Evolutionary conservation across 176 grass and related monocot genomes (phyloP).

Genomic region (Paspalum vaginatum): DNA sequence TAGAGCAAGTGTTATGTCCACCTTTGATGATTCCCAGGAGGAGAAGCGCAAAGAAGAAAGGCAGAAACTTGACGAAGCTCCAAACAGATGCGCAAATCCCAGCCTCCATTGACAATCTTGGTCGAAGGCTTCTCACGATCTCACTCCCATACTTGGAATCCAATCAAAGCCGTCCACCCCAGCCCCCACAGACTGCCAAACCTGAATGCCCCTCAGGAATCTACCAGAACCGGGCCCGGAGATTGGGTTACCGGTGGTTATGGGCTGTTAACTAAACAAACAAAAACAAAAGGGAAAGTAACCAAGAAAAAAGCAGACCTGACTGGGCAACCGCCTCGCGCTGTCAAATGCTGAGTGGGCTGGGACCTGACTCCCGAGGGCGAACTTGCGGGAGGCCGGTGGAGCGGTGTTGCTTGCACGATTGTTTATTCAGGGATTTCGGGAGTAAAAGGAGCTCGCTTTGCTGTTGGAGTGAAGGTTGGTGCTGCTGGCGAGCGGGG

Average conservation of each 20-base stretch:
- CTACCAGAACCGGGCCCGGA: conserved; percentile 21
- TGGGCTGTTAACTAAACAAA: conserved; percentile 41
- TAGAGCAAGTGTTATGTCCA: conserved; percentile 26
- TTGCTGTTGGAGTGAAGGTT: conserved; percentile 29
- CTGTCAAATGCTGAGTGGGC: conserved; percentile 30
- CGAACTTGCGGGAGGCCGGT: background rate
- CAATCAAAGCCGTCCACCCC: background rate
- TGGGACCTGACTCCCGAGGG: background rate
- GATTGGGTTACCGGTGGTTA: conserved; percentile 11
- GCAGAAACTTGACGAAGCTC: conserved; percentile 89
- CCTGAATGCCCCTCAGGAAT: conserved; percentile 14
- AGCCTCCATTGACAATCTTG: conserved; percentile 56
- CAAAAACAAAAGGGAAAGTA: conserved; percentile 24
- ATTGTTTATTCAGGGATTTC: conserved; percentile 27
- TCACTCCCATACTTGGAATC: background rate
- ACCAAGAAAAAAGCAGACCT: conserved; percentile 24
- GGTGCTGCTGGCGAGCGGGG: conserved; percentile 12
- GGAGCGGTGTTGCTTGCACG: conserved; percentile 27
- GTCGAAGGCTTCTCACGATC: conserved; percentile 6
- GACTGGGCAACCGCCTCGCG: conserved; percentile 18
- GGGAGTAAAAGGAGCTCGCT: conserved; percentile 2
- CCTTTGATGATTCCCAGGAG: conserved; percentile 91
- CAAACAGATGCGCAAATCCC: conserved; percentile 63
- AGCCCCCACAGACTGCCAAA: conserved; percentile 7
- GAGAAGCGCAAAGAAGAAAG: conserved; percentile 86